Evolutionary conservation across 2,329 filamentous ascomycete species (phyloP).

Genomic region (Teratosphaeria epicoccoides): DNA sequence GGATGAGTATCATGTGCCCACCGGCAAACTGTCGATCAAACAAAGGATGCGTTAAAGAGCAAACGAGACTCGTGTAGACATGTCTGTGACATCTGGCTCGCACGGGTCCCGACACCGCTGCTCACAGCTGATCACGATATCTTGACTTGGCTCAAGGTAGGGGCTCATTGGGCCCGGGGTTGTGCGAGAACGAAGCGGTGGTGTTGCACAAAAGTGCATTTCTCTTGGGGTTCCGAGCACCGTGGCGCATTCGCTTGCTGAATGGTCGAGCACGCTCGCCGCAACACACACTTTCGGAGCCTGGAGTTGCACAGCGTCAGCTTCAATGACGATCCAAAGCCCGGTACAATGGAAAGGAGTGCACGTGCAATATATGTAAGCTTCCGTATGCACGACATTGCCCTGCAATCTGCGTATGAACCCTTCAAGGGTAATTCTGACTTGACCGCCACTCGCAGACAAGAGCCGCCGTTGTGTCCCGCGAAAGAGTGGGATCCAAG

Average conservation of each 20-base stretch:
- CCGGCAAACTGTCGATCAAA: neutral
- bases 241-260: neutral
- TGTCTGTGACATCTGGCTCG: neutral
- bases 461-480: neutral
- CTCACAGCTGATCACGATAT: neutral
- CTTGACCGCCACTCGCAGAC: conserved; percentile 3
- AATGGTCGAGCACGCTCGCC: neutral
- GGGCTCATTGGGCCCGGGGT: neutral
- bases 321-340: neutral
- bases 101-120: neutral
- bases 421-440: neutral
- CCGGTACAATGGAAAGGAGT: neutral
- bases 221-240: neutral
- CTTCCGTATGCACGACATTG: neutral
- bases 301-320: neutral
- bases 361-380: neutral
- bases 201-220: neutral
- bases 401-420: neutral
- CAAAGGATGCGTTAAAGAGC: neutral
- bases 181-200: neutral
- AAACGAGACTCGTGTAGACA: neutral
- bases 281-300: neutral
- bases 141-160: neutral
- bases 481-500: conserved; percentile 3
- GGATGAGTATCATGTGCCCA: neutral